Conservation (phyloP, 306 rosid genomes). For the Mimosa bimucronata region DNA sequence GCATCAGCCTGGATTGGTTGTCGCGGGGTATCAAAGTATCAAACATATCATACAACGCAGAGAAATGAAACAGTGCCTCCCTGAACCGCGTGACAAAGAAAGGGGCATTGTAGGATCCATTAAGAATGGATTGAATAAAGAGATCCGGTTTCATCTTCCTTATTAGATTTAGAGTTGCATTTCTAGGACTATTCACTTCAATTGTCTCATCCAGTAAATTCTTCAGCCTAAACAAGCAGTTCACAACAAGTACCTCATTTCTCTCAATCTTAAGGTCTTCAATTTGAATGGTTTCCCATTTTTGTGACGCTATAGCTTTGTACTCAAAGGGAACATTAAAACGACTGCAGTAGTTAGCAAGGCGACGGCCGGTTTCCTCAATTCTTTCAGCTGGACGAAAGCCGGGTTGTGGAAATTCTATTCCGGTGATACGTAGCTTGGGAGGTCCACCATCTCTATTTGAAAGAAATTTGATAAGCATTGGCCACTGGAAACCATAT, state of each 20-base stretch:
- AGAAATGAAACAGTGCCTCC: slow-evolving; percentile 77
- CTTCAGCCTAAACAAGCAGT: slow-evolving; percentile 54
- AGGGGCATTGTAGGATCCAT: slow-evolving; percentile 81
- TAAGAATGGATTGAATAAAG: slow-evolving; percentile 50
- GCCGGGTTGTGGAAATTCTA: slow-evolving; percentile 82
- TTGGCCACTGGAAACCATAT: slow-evolving; percentile 94
- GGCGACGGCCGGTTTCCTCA: slow-evolving; percentile 81
- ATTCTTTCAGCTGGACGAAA: slow-evolving; percentile 76
- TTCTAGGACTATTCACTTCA: slow-evolving; percentile 63
- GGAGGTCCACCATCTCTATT: slow-evolving; percentile 72
- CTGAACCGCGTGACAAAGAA: slow-evolving; percentile 74
- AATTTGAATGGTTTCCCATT: slow-evolving; percentile 74
- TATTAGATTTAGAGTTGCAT: slow-evolving; percentile 64
- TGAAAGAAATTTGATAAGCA: slow-evolving; percentile 66
- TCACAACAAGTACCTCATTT: slow-evolving; percentile 68
- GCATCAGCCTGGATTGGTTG: slow-evolving; percentile 56
- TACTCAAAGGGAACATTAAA: slow-evolving; percentile 76
- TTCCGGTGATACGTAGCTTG: slow-evolving; percentile 78
- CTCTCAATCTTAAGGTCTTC: slow-evolving; percentile 60
- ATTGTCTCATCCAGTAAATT: slow-evolving; percentile 73
- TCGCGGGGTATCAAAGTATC: slow-evolving; percentile 57
- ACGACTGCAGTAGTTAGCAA: slow-evolving; percentile 67
- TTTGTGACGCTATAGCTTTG: slow-evolving; percentile 61
- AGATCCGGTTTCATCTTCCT: slow-evolving; percentile 72
- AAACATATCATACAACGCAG: slow-evolving; percentile 62